Evolutionary conservation across 768 basidiomycete species (phyloP).

Genomic region (Lyophyllum atratum): DNA sequence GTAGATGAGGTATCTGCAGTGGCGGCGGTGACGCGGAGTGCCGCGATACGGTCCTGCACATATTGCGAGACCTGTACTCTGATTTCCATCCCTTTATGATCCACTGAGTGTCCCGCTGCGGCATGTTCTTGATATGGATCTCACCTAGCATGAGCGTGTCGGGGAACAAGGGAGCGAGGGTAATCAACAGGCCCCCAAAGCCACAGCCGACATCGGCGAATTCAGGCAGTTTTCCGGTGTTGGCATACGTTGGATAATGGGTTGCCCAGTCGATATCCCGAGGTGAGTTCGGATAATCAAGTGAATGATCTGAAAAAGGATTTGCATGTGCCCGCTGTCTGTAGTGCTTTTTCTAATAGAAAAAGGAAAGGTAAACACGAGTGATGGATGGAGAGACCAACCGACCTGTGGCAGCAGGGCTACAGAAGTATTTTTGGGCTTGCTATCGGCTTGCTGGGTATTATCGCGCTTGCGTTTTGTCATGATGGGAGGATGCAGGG

Average conservation of each 20-base stretch:
- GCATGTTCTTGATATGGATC: conserved; percentile 22
- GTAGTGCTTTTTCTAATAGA: conserved; percentile 85
- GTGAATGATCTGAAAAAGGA: conserved; percentile 84
- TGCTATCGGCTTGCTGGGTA: conserved; percentile 15
- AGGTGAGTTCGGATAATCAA: conserved; percentile 85
- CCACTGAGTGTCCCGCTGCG: conserved; percentile 4
- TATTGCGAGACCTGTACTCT: conserved; percentile 96
- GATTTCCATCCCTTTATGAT: conserved; percentile 87
- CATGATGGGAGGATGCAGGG: conserved; percentile 20
- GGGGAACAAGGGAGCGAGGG: conserved; percentile 88
- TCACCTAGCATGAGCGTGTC: conserved; percentile 92
- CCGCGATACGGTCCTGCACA: conserved; percentile 90
- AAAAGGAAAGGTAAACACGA: conserved; percentile 3
- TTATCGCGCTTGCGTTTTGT: conserved; percentile 35
- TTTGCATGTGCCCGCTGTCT: conserved; percentile 84
- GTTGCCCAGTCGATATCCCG: conserved; percentile 74
- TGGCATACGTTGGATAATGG: conserved; percentile 77
- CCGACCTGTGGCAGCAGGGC: conserved; percentile 53
- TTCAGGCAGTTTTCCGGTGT: conserved; percentile 70
- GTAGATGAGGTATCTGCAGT: conserved; percentile 34
- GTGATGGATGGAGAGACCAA: background rate
- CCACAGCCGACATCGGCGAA: conserved; percentile 98
- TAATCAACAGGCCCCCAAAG: conserved; percentile 90
- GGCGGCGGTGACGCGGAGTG: conserved; percentile 73
- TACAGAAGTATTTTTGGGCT: conserved; percentile 11